These are phyloP conservation scores for Tricholoma bakamatsutake DNA, from an alignment of 768 basidiomycete genomes.

Conservation along the genomic window DNA sequence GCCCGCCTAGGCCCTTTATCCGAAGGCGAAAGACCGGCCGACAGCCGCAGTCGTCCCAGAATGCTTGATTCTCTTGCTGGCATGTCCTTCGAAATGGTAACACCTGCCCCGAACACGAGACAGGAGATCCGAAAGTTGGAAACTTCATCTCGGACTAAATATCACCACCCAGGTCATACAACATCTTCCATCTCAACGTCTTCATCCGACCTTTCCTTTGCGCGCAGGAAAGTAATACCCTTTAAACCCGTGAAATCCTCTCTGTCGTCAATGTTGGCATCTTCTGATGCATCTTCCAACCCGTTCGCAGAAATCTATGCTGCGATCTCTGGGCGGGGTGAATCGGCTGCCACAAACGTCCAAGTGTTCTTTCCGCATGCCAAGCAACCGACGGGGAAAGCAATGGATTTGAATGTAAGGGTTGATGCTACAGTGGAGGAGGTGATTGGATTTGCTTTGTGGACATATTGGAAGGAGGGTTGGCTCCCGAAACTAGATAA, in stretches of 20 bases:
- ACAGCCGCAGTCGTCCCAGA: constrained; percentile 8
- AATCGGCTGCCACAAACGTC: constrained; percentile 56
- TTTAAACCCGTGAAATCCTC: constrained; percentile 48
- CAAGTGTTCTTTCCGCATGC: constrained; percentile 86
- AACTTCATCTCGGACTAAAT: constrained; percentile 10
- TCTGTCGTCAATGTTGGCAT: constrained; percentile 69
- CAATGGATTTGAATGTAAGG: constrained; percentile 70
- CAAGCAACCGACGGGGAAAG: constrained; percentile 47
- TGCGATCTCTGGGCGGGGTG: constrained; percentile 73
- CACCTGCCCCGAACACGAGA: constrained; percentile 25
- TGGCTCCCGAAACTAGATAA: constrained; percentile 76
- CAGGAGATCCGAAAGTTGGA: constrained; percentile 18
- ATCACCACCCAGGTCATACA: constrained; percentile 7
- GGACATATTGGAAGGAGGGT: constrained; percentile 89
- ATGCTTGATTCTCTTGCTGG: constrained; percentile 29
- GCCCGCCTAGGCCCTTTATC: constrained; percentile 60
- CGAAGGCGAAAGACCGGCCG: constrained; percentile 36
- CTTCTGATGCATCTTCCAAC: constrained; percentile 61
- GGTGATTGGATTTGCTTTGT: constrained; percentile 88
- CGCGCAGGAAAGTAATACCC: constrained; percentile 43
- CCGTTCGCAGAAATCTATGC: constrained; percentile 88
- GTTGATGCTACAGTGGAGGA: constrained; percentile 93
- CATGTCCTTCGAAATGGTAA: constrained; percentile 51
- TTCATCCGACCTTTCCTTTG: constrained; percentile 37
- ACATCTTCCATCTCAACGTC: constrained; percentile 14